Base-by-base conservation (phyloP, 192 early-diverging fungal genomes). In the Coemansia sp. region DNA sequence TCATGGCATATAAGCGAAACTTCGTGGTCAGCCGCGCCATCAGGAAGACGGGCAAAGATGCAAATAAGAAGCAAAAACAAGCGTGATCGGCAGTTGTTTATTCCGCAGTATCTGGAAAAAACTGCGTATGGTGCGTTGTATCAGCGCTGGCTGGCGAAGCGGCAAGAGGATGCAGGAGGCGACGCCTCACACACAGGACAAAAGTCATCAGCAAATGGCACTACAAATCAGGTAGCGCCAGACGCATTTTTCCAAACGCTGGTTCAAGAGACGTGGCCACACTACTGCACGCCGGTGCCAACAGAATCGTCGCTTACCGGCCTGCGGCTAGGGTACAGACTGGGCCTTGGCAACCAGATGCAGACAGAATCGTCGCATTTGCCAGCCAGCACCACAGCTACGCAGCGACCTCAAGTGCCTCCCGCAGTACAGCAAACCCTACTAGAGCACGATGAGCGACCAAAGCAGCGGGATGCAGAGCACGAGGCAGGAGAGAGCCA, bases 201-300 rank as follows among this genome's bases (percentile, higher is more conserved):
- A 48, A 26, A 12, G 30, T 14, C 15, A 31, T 14, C 53, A 11
- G 21, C 14, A 14, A 15, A 11, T 3, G 39, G n/a, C 39, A 40
- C 39, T 14, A 40, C 39, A 6, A 15, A 11, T 26, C 23, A 26
- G 23, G 50, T 78, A 41, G 57, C 75, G 10, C 75, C 70, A 0
- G 69, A 78, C 44, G 56, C 68, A 31, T 78, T 78, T 50, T 78
- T 71, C 54, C 57, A 46, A 28, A 63, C 68, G 12, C 54, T 78
- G 40, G 75, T 72, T 13, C 67, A 70, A 33, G 73, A 77, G 33
- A 61, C 73, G 36, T 77, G 73, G 73, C 73, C 73, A 10, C 73
- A 77, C 47, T 77, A 77, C 56, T 77, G 73, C 48, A 70, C 59
- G 35, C 68, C 73, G 5, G 67, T 55, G 12, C 59, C 73, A 1